phyloP scores from a whole-genome alignment of 495 filamentous ascomycete genomes.

The Rusavskia elegans region DNA sequence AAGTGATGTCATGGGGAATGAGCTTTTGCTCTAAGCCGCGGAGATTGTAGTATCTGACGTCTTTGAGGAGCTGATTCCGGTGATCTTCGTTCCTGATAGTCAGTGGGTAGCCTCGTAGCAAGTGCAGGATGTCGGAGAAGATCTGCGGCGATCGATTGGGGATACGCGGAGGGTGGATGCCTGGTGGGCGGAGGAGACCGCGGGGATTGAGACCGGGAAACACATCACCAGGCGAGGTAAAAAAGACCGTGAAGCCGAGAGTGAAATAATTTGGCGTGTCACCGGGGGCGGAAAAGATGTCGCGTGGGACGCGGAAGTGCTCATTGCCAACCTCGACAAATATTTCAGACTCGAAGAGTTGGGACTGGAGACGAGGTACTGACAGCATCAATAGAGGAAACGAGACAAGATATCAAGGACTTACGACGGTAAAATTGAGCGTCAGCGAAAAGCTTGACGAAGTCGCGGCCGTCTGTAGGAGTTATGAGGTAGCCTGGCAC shows the following conservation, averaged over 20 bases:
- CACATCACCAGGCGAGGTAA: conserved; percentile 59
- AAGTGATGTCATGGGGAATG: conserved; percentile 61
- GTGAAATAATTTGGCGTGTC: conserved; percentile 94
- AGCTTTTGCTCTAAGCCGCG: conserved; percentile 81
- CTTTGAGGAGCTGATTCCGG: conserved; percentile 61
- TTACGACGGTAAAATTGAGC: conserved; percentile 85
- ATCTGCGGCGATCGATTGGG: conserved; percentile 64
- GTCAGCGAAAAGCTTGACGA: conserved; percentile 85
- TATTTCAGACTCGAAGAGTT: conserved; percentile 87
- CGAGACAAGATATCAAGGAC: conserved; percentile 8
- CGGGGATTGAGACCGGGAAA: conserved; percentile 75
- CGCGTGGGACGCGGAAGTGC: conserved; percentile 78
- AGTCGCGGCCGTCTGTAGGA: conserved; percentile 71
- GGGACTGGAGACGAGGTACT: conserved; percentile 81
- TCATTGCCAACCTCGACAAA: conserved; percentile 75
- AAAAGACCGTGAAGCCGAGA: conserved; percentile 81
- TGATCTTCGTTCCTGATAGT: conserved; percentile 64
- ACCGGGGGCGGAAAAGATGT: conserved; percentile 70
- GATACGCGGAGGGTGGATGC: conserved; percentile 66
- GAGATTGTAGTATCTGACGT: conserved; percentile 87
- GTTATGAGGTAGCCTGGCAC: conserved; percentile 60
- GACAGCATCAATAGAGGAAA: conserved; percentile 10
- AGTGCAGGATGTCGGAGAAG: conserved; percentile 70
- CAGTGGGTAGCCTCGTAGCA: conserved; percentile 77
- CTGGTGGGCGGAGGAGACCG: conserved; percentile 75